Evolutionary conservation across 2,329 filamentous ascomycete genomes (phyloP), one percentile per base, ranked within the genome.

Genomic region (Paradendryphiella salina): DNA sequence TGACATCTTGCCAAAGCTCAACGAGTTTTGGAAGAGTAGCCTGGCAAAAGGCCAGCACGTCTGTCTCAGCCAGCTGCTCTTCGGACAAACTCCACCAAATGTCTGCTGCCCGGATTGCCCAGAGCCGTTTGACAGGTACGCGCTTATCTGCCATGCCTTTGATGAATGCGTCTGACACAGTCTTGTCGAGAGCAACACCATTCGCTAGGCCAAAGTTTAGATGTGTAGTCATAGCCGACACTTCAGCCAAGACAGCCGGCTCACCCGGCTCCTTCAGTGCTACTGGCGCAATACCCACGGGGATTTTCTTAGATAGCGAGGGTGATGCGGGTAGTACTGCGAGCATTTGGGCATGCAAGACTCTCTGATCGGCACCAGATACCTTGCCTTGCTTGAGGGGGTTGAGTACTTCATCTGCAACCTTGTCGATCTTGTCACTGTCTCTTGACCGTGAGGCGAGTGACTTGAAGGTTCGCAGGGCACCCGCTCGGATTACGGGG

Each of bases 61-160:
- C 75, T 29, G 78, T 77, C 39, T 78, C 74, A 32, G 80, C 73
- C 37, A 84, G 65, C 10, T 79, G 64, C 3, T 77, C 70, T 5
- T 77, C 66, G n/a, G 77, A 66, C 13, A 83, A 75, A 31, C 78
- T 74, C 77, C 85, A 86, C 37, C 96, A 76, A 1, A 92, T 76
- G 26, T 89, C 83, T 33, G 88, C 90, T 28, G 87, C 77, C 33
- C 85, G 85, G 31, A 94, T 77, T 44, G 90, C 81, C 94, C 94
- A 99, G 17, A 90, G 76, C 56, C 87, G 89, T 21, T 89, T 86
- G 45, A 89, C 83, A 5, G 85, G 80, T 1, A 88, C 77, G 63
- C 91, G 90, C 74, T 97, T 99, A 60, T 99, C 94, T 6, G 81
- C 79, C 35, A 95, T 79, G 1, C 93, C 94, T 73, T 96, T 97